Conservation (phyloP, 2,329 filamentous ascomycete genomes). For the Cladosporium sp. region DNA sequence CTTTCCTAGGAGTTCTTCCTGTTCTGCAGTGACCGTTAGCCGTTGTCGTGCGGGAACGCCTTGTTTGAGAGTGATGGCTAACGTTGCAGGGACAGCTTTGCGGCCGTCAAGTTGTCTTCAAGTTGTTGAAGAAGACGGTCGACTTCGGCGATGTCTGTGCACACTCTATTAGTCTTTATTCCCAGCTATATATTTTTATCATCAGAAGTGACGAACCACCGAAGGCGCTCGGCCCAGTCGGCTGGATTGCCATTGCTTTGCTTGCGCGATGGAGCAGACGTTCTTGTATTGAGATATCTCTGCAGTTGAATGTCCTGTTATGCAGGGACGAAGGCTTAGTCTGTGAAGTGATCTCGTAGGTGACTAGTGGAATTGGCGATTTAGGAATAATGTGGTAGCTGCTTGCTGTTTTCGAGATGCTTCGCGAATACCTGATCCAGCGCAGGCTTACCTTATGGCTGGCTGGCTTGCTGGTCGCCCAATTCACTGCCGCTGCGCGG, state of each 20-base stretch:
- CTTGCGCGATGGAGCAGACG: no score
- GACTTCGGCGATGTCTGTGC: constrained; percentile 21
- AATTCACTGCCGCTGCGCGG: background rate
- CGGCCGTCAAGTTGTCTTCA: constrained; percentile 24
- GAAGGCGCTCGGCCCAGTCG: background rate
- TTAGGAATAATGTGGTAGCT: no score
- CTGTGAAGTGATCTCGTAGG: no score
- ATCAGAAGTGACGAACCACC: background rate
- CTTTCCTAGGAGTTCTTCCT: constrained; percentile 54
- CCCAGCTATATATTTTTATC: no score
- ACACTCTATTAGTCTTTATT: background rate
- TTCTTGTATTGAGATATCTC: no score
- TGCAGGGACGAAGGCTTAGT: no score
- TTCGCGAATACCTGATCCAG: background rate
- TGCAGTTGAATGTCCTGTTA: no score
- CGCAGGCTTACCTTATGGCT: background rate
- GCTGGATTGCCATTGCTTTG: no score
- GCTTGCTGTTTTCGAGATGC: background rate
- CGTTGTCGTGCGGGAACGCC: background rate
- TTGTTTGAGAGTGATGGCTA: background rate
- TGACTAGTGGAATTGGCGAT: no score
- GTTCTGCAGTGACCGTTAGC: constrained; percentile 46
- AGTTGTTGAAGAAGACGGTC: constrained; percentile 27
- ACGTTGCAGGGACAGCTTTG: constrained; percentile 27
- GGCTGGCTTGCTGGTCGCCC: background rate